These are phyloP conservation scores for Paralagenidium karlingii DNA, from an alignment of 352 stramenopile genomes.

Conservation along the genomic window DNA sequence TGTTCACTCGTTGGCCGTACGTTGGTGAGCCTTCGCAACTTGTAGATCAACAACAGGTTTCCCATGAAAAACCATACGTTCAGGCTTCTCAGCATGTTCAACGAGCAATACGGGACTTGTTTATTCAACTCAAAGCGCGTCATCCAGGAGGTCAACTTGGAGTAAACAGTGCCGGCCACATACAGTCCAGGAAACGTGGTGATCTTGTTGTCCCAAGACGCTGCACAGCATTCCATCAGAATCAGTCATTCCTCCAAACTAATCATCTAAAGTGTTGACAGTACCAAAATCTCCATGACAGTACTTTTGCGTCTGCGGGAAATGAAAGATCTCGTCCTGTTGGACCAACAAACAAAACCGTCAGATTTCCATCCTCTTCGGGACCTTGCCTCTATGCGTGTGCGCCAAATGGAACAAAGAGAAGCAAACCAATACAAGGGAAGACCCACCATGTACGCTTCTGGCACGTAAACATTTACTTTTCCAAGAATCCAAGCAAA, in stretches of 20 bases:
- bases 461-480: no score
- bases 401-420: no score
- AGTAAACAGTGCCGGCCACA: conserved; percentile 30
- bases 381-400: no score
- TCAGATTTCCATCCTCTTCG: no score
- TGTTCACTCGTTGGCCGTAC: no score
- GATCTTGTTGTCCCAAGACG: conserved; percentile 86
- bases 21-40: conserved; percentile 24
- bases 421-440: no score
- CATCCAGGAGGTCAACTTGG: no score
- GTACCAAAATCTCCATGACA: conserved; percentile 52
- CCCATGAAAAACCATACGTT: conserved; percentile 75
- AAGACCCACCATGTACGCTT: no score
- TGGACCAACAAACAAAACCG: not conserved
- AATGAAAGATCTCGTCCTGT: conserved; percentile 81
- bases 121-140: conserved; percentile 2
- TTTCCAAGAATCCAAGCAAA: no score
- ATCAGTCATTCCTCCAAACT: not conserved
- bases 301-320: conserved; percentile 71
- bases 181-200: conserved; percentile 88
- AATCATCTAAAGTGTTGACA: not conserved
- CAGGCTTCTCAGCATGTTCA: conserved; percentile 41
- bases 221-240: conserved; percentile 12
- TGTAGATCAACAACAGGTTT: conserved; percentile 32
- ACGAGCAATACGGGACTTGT: conserved; percentile 31